Evolutionary conservation across 129 eudicot species (phyloP).

Genomic region (Apium graveolens): DNA sequence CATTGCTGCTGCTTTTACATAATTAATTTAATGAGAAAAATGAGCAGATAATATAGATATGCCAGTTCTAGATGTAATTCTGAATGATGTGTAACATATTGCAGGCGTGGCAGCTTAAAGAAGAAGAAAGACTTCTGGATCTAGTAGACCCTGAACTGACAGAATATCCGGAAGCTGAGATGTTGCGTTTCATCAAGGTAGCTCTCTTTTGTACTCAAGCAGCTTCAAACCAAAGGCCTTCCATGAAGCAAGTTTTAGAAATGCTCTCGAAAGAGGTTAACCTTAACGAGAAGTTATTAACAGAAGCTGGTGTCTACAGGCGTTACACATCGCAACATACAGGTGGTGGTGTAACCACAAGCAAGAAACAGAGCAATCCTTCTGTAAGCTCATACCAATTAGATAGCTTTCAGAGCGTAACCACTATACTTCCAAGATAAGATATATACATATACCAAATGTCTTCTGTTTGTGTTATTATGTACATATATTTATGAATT

Average conservation of each 20-base stretch:
- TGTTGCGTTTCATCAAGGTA: slow-evolving; percentile 43
- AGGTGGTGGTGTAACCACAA: slow-evolving; percentile 20
- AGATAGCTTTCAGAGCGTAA: slow-evolving; percentile 16
- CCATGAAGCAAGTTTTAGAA: slow-evolving; percentile 67
- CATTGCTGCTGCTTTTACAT: neutral
- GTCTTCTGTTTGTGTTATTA: neutral
- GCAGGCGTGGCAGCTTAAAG: slow-evolving; percentile 70
- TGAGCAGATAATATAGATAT: neutral
- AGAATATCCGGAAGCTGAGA: slow-evolving; percentile 48
- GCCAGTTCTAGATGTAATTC: neutral
- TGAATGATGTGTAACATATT: slow-evolving; percentile 4
- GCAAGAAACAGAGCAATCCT: slow-evolving; percentile 27
- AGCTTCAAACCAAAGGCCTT: slow-evolving; percentile 55
- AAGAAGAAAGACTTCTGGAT: slow-evolving; percentile 46
- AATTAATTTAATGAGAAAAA: neutral
- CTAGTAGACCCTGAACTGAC: slow-evolving; percentile 55
- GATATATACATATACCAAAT: neutral
- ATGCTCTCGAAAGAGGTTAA: slow-evolving; percentile 59
- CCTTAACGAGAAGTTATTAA: slow-evolving; percentile 46
- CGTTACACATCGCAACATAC: slow-evolving; percentile 20
- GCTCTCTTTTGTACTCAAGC: slow-evolving; percentile 78
- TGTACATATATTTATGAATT: too few species aligned
- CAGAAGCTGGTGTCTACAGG: slow-evolving; percentile 47
- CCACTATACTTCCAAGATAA: slow-evolving; percentile 60
- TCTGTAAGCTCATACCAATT: slow-evolving; percentile 19